A percentile compares a stretch with the other conserved stretches of the same genome.
Conservation (phyloP, 2,329 filamentous ascomycete genomes). For the Biscogniauxia sp. region DNA sequence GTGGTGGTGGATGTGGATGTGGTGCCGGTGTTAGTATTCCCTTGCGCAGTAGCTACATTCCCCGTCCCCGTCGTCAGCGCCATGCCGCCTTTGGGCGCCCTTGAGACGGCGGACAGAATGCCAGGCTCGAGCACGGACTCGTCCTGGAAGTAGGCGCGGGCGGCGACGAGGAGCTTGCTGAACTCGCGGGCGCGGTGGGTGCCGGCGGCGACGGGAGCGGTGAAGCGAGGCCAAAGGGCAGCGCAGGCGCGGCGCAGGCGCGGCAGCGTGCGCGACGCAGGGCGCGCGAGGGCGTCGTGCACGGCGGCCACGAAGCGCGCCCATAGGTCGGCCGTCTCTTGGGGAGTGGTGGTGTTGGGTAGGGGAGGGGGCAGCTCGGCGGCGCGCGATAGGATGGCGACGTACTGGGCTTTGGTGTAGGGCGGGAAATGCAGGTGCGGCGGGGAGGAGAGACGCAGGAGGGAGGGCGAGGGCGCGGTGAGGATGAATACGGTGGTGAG, state of each 20-base stretch:
- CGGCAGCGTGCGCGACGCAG: constrained; percentile 76
- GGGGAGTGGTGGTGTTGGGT: constrained; percentile 51
- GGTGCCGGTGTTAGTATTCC: background rate
- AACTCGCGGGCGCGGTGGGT: constrained; percentile 77
- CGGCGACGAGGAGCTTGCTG: constrained; percentile 73
- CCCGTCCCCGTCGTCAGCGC: too few species aligned
- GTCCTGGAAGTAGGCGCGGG: constrained; percentile 68
- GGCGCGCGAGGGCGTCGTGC: constrained; percentile 81
- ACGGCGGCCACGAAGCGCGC: constrained; percentile 77
- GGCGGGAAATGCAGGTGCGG: constrained; percentile 80
- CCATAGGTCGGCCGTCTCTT: constrained; percentile 69
- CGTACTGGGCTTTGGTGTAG: constrained; percentile 77
- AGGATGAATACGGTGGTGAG: constrained; percentile 66
- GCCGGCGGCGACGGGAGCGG: constrained; percentile 72
- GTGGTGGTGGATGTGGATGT: too few species aligned
- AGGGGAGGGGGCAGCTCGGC: constrained; percentile 40
- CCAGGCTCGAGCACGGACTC: constrained; percentile 67
- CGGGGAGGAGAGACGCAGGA: constrained; percentile 59
- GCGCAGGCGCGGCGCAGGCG: constrained; percentile 68
- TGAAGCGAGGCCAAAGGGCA: constrained; percentile 82
- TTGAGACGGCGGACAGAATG: constrained; percentile 41
- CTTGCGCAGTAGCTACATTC: background rate
- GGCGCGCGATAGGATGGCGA: constrained; percentile 66
- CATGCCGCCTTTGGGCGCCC: too few species aligned
- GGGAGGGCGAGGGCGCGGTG: constrained; percentile 48